Percentiles rank a stretch among this genome's conserved stretches.
phyloP scores from a whole-genome alignment of 352 stramenopile species.

The Lagenidium giganteum region DNA sequence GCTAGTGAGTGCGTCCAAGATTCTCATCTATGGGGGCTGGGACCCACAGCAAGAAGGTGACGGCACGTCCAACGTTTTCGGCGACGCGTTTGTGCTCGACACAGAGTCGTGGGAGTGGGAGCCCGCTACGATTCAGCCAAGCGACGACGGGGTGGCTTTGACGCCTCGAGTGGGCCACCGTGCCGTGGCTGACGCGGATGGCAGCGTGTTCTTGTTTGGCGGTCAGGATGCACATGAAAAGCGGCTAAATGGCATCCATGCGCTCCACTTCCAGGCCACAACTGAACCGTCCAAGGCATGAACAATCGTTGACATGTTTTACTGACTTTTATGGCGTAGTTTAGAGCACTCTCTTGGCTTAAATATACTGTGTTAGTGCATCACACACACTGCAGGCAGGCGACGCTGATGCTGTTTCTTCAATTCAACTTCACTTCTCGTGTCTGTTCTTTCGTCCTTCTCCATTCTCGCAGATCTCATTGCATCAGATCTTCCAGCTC shows the following conservation, averaged over 20 bases:
- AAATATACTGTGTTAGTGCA: no score
- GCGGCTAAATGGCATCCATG: slow-evolving; percentile 81
- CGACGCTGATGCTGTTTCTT: no score
- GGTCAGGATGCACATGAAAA: slow-evolving; percentile 77
- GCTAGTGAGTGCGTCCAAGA: slow-evolving; percentile 78
- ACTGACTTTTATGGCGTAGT: no score
- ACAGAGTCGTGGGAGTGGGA: slow-evolving; percentile 90
- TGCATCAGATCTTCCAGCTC: slow-evolving; percentile 78
- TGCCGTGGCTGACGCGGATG: slow-evolving; percentile 52
- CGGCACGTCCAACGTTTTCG: slow-evolving; percentile 58
- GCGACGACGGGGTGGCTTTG: slow-evolving; percentile 4
- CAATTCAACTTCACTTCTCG: not conserved
- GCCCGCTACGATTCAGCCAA: slow-evolving; percentile 30
- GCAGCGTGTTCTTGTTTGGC: slow-evolving; percentile 83
- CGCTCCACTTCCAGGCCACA: slow-evolving; percentile 39
- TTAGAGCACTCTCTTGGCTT: no score
- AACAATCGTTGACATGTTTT: no score
- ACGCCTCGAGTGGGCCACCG: slow-evolving; percentile 83
- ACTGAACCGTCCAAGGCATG: no score
- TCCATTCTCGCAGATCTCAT: no score
- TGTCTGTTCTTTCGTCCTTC: slow-evolving; percentile 4
- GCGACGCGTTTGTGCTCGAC: slow-evolving; percentile 88
- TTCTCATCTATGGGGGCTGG: slow-evolving; percentile 92
- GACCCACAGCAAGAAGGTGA: slow-evolving; percentile 76
- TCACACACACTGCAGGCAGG: no score